These are phyloP conservation scores for Gossypium gossypioides DNA, from an alignment of 441 rosid species.

Conservation along the genomic window DNA sequence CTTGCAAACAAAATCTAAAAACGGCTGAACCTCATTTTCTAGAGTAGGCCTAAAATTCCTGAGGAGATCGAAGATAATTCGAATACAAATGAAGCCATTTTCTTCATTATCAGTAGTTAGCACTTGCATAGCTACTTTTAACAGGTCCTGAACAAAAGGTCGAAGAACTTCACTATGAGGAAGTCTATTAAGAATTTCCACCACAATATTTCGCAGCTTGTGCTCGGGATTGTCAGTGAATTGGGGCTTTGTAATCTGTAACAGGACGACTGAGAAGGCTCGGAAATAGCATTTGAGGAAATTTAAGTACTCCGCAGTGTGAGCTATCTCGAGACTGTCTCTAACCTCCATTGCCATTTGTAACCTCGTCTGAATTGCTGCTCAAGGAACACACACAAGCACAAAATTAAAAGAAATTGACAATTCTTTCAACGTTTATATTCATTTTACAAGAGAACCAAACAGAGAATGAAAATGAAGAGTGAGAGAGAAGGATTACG, in stretches of 20 bases:
- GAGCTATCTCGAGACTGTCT: slow-evolving; percentile 91
- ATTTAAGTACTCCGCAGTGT: slow-evolving; percentile 87
- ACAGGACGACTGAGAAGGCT: slow-evolving; percentile 68
- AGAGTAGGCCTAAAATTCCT: slow-evolving; percentile 82
- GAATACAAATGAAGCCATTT: slow-evolving; percentile 85
- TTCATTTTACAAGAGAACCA: not conserved
- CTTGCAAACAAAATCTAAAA: slow-evolving; percentile 90
- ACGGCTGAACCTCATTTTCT: slow-evolving; percentile 94
- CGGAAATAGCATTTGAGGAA: slow-evolving; percentile 84
- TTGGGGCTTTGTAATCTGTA: slow-evolving; percentile 83
- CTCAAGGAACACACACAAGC: slow-evolving; percentile 17
- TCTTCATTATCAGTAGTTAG: slow-evolving; percentile 91
- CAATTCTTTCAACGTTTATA: not conserved
- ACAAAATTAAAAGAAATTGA: not conserved
- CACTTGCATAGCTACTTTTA: slow-evolving; percentile 94
- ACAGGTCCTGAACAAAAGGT: slow-evolving; percentile 96
- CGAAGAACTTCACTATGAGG: slow-evolving; percentile 98
- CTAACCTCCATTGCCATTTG: slow-evolving; percentile 87
- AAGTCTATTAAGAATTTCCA: slow-evolving; percentile 86
- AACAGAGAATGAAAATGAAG: not conserved
- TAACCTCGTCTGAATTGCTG: slow-evolving; percentile 77
- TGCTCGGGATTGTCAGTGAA: slow-evolving; percentile 76
- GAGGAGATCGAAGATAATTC: slow-evolving; percentile 87
- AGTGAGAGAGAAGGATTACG: slow-evolving; percentile 28
- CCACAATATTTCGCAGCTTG: slow-evolving; percentile 77